Percentiles rank a stretch among this genome's conserved stretches.
phyloP scores from a whole-genome alignment of 805 yeast species.

The Ogataea paraovalis region DNA sequence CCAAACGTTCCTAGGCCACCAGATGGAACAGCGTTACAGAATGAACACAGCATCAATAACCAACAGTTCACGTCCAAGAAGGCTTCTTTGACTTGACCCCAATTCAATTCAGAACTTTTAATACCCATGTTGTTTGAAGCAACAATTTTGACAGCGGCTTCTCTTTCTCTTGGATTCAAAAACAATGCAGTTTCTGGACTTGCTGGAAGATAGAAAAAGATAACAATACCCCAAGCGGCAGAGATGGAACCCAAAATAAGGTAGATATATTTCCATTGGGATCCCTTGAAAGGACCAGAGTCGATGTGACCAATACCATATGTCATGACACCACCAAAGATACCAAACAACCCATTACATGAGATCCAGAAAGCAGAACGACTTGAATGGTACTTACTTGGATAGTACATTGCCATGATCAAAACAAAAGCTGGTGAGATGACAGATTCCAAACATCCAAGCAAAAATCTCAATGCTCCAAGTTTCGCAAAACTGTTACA shows the following conservation, averaged over 20 bases:
- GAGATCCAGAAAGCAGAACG: constrained; percentile 33
- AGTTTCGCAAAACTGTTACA: constrained; percentile 36
- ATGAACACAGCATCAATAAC: constrained; percentile 29
- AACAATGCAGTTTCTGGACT: constrained; percentile 43
- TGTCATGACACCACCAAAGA: constrained; percentile 28
- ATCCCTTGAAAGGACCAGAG: constrained; percentile 32
- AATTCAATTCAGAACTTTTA: constrained; percentile 35
- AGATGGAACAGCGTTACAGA: constrained; percentile 45
- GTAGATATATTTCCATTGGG: constrained; percentile 41
- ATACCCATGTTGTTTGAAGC: constrained; percentile 42
- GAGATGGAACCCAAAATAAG: constrained; percentile 41
- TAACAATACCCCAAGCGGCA: constrained; percentile 29
- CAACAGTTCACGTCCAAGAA: constrained; percentile 33
- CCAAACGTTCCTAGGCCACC: constrained; percentile 50
- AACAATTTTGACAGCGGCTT: constrained; percentile 20
- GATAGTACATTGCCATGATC: constrained; percentile 30
- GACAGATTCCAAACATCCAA: constrained; percentile 38
- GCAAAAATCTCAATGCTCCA: constrained; percentile 43
- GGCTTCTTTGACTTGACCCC: constrained; percentile 40
- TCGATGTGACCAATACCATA: constrained; percentile 31
- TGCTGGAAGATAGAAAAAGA: constrained; percentile 32
- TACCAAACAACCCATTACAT: constrained; percentile 28
- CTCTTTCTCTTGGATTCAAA: constrained; percentile 36
- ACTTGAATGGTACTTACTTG: constrained; percentile 21
- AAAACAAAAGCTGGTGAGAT: constrained; percentile 31